Base-by-base conservation (phyloP, 1,284 basidiomycete genomes). In the Blastosporella zonata region DNA sequence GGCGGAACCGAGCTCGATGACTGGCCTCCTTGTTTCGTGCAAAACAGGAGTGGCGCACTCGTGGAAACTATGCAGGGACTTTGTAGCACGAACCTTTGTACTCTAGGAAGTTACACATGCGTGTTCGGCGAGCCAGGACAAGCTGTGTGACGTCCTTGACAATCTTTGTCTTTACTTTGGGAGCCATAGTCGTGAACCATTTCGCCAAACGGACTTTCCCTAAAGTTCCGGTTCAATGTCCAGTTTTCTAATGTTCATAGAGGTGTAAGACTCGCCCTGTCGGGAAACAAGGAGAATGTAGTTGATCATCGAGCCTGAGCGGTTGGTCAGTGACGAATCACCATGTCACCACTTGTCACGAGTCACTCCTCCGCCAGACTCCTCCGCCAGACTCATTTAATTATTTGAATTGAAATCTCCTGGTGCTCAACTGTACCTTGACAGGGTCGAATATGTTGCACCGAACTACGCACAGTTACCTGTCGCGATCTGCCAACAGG, bases 31-130 rank as follows among this genome's bases (percentile, higher is more conserved):
- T 27, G 28, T 52, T 48, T 46, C 50, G 35, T 34, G 20, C 31
- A 22, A 27, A 29, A 47, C 6, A 22, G 41, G 38, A 47, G 49
- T 22, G 40, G 31, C 40, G 15, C 40, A 33, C 18, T 9, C 35
- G 21, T 28, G 17, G 15, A 12, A 7, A 18, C 12, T 10, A 18
- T 20, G 12, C 12, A 31, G 4, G 33, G 22, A 25, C 3, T 41
- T 1, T 10, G 7, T 58, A 42, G 25, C 27, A 53, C 77, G 50
- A 56, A 93, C 95, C 95, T 75, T 99, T 99, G 79, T 99, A 99
- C 67, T 99, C 97, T 44, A 99, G 72, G 65, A 99, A 94, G 71
- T 99, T 99, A 70, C 96, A 99, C 97, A 99, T 99, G 59, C 94
- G 79, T 43, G 97, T 97, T 56, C 97, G 81, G 38, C 97, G 82